Percentiles rank a stretch among this genome's conserved stretches.
Conservation (phyloP, 306 rosid genomes). For the Pterocarpus santalinus region DNA sequence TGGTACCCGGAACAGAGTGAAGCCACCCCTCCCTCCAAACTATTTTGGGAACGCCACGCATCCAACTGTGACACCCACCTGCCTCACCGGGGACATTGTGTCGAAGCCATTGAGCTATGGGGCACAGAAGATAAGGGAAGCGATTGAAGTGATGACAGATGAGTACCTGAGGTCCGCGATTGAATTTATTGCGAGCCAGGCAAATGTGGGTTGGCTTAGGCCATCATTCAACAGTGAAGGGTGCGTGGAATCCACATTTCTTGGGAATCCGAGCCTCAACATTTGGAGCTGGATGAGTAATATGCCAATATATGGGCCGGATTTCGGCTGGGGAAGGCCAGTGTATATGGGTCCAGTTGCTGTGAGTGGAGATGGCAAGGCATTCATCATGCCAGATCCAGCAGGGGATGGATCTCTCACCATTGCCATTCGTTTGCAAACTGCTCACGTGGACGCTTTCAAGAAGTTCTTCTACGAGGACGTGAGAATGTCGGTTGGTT, state of each 20-base stretch:
- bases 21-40: constrained; percentile 30
- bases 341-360: not conserved
- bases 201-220: not conserved
- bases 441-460: not conserved
- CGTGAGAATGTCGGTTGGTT: not conserved
- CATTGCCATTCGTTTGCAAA: constrained; percentile 21
- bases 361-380: constrained; percentile 1
- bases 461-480: constrained; percentile 11
- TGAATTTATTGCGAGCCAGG: constrained; percentile 4
- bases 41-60: constrained; percentile 34
- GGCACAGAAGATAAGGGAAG: constrained; percentile 42
- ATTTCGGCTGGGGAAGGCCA: constrained; percentile 43
- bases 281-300: constrained; percentile 11
- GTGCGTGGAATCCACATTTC: not conserved
- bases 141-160: constrained; percentile 28
- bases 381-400: constrained; percentile 3
- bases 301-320: not conserved
- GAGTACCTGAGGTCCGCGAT: constrained; percentile 32
- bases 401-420: constrained; percentile 10
- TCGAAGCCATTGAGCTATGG: constrained; percentile 17
- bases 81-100: not conserved
- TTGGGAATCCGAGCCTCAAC: constrained; percentile 26
- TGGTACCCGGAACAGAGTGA: not conserved
- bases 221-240: not conserved
- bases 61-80: not conserved